Conservation (phyloP, 1,139 yeast genomes). For the Debaryomyces subglobosus region DNA sequence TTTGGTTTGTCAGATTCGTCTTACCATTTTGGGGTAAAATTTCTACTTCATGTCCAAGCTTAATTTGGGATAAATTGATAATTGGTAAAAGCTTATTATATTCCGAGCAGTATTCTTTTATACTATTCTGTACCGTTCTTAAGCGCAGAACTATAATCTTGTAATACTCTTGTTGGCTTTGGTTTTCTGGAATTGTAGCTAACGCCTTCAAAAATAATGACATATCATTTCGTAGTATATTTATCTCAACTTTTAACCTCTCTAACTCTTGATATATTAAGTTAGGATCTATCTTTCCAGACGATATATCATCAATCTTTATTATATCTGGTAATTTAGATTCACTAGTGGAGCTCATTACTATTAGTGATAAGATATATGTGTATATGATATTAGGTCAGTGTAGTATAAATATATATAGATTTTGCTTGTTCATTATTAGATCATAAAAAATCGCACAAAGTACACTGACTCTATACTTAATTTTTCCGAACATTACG, state of each 20-base stretch:
- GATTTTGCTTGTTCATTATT: background rate
- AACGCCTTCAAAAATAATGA: slow-evolving; percentile 41
- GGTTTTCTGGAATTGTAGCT: slow-evolving; percentile 40
- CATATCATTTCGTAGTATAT: slow-evolving; percentile 49
- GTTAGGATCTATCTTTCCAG: slow-evolving; percentile 45
- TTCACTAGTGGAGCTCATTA: slow-evolving; percentile 10
- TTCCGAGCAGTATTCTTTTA: slow-evolving; percentile 46
- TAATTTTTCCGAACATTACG: slow-evolving; percentile 14
- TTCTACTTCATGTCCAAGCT: slow-evolving; percentile 51
- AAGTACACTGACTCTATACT: background rate
- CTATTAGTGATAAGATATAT: background rate
- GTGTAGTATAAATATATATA: background rate
- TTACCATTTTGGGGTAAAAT: slow-evolving; percentile 21
- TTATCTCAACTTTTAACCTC: slow-evolving; percentile 46
- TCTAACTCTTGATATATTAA: slow-evolving; percentile 44
- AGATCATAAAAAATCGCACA: slow-evolving; percentile 5
- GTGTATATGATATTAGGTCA: background rate
- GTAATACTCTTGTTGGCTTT: slow-evolving; percentile 44
- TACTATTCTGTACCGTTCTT: slow-evolving; percentile 38
- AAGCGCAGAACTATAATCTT: slow-evolving; percentile 31
- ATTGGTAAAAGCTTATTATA: slow-evolving; percentile 52
- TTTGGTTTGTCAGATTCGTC: background rate
- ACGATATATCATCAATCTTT: slow-evolving; percentile 50
- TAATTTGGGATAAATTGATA: slow-evolving; percentile 53
- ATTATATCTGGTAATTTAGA: slow-evolving; percentile 38